Evolutionary conservation across 345 rosid genomes (phyloP).

Genomic region (Eucalyptus marginata): DNA sequence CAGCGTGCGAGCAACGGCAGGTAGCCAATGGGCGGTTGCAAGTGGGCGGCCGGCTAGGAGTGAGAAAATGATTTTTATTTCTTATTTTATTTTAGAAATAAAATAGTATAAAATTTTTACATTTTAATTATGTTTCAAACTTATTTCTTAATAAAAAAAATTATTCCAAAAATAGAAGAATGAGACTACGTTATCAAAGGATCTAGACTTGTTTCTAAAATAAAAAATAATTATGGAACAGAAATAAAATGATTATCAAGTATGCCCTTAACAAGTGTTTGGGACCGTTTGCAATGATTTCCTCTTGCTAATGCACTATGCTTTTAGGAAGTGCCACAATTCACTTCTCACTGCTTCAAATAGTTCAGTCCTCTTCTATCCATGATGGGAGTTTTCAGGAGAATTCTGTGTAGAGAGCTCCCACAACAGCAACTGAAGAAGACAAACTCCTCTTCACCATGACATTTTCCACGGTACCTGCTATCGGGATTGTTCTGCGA

Average conservation of each 20-base stretch:
- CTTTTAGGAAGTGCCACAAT: background rate
- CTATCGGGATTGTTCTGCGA: background rate
- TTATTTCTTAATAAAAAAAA: too few species aligned
- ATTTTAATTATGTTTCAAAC: too few species aligned
- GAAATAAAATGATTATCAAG: too few species aligned
- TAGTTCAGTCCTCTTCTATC: background rate
- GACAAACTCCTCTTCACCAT: background rate
- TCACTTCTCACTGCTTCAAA: background rate
- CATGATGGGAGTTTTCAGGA: background rate
- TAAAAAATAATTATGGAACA: too few species aligned
- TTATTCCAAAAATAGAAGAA: too few species aligned
- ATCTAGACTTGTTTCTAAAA: too few species aligned
- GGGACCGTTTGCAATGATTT: background rate
- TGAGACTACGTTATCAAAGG: too few species aligned
- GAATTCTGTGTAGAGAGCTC: background rate
- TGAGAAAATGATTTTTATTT: too few species aligned
- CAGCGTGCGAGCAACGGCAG: too few species aligned
- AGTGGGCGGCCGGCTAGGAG: too few species aligned
- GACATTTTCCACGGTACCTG: background rate
- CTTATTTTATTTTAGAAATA: too few species aligned
- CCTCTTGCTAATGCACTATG: background rate
- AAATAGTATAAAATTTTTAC: accelerated
- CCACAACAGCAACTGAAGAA: background rate
- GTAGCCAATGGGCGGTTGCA: too few species aligned
- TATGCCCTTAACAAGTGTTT: background rate